These are phyloP conservation scores for Wallacemonas sp. DNA, from an alignment of 208 protist genomes.

Conservation along the genomic window DNA sequence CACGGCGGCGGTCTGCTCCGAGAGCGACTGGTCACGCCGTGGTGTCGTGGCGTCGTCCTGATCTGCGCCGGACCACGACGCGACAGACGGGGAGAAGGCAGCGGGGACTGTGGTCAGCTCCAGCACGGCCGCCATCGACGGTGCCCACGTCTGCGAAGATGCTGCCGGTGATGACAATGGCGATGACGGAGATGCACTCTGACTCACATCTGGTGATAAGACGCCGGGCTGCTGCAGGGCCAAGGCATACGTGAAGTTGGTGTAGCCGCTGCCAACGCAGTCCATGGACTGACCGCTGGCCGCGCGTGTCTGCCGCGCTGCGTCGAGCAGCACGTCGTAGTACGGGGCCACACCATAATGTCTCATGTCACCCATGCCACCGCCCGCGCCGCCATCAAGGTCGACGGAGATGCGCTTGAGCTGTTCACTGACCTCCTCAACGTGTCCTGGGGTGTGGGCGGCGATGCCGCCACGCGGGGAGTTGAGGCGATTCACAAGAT, in stretches of 20 bases:
- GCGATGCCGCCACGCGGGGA: background rate
- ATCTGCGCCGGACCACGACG: background rate
- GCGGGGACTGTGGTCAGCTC: conserved; percentile 1
- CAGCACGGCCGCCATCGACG: conserved; percentile 7
- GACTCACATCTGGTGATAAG: too few relatives aligned
- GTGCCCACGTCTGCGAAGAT: too few relatives aligned
- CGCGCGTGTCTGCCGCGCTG: too few relatives aligned
- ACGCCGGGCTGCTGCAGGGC: background rate
- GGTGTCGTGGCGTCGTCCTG: background rate
- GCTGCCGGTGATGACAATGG: too few relatives aligned
- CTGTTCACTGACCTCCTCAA: background rate
- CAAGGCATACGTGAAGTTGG: conserved; percentile 8
- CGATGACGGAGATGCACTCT: too few relatives aligned
- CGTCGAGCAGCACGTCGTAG: too few relatives aligned
- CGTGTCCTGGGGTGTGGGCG: background rate
- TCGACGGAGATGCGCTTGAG: background rate
- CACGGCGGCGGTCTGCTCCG: background rate
- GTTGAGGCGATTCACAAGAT: conserved; percentile 20
- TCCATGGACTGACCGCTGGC: too few relatives aligned
- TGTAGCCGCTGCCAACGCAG: background rate
- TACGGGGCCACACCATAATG: background rate
- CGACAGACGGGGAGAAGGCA: background rate
- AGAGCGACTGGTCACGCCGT: background rate
- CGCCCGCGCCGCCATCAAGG: background rate
- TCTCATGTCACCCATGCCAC: background rate